These are phyloP conservation scores for Tuber aestivum DNA, from an alignment of 495 filamentous ascomycete genomes.

Conservation along the genomic window DNA sequence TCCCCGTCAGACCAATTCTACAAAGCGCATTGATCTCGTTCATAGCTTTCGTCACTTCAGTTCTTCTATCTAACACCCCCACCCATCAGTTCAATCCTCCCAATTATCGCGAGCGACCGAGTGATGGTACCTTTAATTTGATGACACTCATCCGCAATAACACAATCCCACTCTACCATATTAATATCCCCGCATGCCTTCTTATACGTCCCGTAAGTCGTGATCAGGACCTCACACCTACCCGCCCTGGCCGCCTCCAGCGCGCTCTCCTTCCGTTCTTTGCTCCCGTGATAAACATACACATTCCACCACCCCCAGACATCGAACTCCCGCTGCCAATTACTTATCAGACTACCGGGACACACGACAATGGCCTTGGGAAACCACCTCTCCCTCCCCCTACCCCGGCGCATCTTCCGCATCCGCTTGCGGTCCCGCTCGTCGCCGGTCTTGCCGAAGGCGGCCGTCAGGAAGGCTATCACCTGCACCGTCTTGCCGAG, in stretches of 20 bases:
- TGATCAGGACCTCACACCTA: slow-evolving; percentile 80
- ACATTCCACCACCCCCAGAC: slow-evolving; percentile 96
- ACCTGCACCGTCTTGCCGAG: slow-evolving; percentile 96
- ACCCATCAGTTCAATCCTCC: slow-evolving; percentile 4
- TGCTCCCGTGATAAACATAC: slow-evolving; percentile 68
- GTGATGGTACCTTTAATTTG: slow-evolving; percentile 59
- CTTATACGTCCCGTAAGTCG: slow-evolving; percentile 85
- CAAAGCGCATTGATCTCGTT: slow-evolving; percentile 88
- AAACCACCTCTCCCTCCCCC: slow-evolving; percentile 61
- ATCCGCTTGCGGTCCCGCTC: slow-evolving; percentile 82
- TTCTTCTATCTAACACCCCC: slow-evolving; percentile 51
- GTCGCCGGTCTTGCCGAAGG: slow-evolving; percentile 92
- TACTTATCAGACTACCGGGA: slow-evolving; percentile 78
- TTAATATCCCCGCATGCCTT: slow-evolving; percentile 70
- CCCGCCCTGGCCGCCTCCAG: slow-evolving; percentile 70
- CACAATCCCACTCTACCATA: slow-evolving; percentile 84
- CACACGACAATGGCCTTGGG: slow-evolving; percentile 80
- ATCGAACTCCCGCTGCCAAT: slow-evolving; percentile 79
- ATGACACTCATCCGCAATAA: slow-evolving; percentile 97
- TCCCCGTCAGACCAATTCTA: slow-evolving; percentile 87
- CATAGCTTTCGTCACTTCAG: slow-evolving; percentile 79
- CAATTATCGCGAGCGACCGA: background rate
- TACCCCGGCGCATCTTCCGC: slow-evolving; percentile 69
- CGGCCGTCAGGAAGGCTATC: slow-evolving; percentile 84
- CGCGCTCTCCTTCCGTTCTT: slow-evolving; percentile 60